phyloP scores from a whole-genome alignment of 1,139 yeast genomes.

The Saccharomyces hybrid region DNA sequence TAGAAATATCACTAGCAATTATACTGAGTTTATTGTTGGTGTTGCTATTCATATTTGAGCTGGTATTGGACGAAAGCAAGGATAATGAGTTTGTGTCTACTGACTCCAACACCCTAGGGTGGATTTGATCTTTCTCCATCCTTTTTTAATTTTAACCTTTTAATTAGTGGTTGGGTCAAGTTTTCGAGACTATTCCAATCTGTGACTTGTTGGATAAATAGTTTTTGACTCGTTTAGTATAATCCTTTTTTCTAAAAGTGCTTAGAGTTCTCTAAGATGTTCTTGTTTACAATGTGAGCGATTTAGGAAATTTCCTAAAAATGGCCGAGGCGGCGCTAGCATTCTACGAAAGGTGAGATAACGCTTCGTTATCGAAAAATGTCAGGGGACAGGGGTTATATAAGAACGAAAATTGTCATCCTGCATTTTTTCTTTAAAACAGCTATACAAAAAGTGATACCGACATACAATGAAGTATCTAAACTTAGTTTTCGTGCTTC shows the following conservation, averaged over 20 bases:
- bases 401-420: not conserved
- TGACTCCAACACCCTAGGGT: slow-evolving; percentile 21
- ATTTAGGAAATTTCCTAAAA: not conserved
- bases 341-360: not conserved
- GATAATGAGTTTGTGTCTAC: slow-evolving; percentile 24
- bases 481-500: not conserved
- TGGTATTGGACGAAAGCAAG: slow-evolving; percentile 11
- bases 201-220: not conserved
- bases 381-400: not conserved
- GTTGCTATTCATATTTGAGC: slow-evolving; percentile 7
- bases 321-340: not conserved
- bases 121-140: slow-evolving; percentile 18
- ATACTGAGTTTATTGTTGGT: slow-evolving; percentile 6
- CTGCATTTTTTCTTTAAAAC: not conserved
- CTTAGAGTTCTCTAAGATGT: not conserved
- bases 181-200: not conserved
- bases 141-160: not conserved
- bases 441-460: not conserved
- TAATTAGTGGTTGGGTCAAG: not conserved
- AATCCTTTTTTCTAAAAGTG: not conserved
- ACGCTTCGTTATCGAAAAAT: not conserved
- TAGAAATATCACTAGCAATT: not conserved
- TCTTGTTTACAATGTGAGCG: not conserved
- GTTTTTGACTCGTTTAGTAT: not conserved
- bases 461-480: not conserved